Conservation (phyloP, 1,139 yeast species). For the Candida pseudoviswanathii region DNA sequence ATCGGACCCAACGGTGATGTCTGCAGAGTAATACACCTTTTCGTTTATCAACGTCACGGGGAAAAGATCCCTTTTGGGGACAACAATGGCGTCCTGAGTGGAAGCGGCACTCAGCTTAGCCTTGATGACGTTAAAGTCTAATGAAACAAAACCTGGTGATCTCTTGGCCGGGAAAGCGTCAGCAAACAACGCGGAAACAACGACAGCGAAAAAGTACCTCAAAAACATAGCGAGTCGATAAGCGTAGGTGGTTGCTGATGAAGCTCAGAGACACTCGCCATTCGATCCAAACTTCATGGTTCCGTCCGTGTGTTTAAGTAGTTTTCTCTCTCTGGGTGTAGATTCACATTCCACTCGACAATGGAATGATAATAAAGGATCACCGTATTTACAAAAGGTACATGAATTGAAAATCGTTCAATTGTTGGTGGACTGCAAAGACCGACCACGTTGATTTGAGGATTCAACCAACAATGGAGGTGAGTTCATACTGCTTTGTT, state of each 20-base stretch:
- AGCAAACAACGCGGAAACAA: conserved; percentile 15
- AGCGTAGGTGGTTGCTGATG: background rate
- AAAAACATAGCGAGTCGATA: background rate
- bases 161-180: conserved; percentile 10
- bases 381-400: too few species aligned
- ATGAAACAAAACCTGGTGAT: conserved; percentile 13
- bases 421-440: too few species aligned
- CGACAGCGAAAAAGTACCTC: conserved; percentile 6
- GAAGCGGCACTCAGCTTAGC: conserved; percentile 23
- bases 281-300: background rate
- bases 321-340: too few species aligned
- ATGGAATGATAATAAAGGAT: too few species aligned
- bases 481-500: too few species aligned
- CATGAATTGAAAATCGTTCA: too few species aligned
- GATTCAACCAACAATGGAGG: too few species aligned
- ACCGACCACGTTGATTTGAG: too few species aligned
- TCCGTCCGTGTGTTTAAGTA: background rate
- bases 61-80: conserved; percentile 5
- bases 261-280: background rate
- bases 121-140: conserved; percentile 13
- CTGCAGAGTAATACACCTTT: conserved; percentile 10
- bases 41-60: conserved; percentile 11
- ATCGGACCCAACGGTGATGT: conserved; percentile 14
- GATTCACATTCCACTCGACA: too few species aligned
- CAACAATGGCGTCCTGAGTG: conserved; percentile 12